phyloP scores from a whole-genome alignment of 768 basidiomycete species.

The Boletellus ananas region DNA sequence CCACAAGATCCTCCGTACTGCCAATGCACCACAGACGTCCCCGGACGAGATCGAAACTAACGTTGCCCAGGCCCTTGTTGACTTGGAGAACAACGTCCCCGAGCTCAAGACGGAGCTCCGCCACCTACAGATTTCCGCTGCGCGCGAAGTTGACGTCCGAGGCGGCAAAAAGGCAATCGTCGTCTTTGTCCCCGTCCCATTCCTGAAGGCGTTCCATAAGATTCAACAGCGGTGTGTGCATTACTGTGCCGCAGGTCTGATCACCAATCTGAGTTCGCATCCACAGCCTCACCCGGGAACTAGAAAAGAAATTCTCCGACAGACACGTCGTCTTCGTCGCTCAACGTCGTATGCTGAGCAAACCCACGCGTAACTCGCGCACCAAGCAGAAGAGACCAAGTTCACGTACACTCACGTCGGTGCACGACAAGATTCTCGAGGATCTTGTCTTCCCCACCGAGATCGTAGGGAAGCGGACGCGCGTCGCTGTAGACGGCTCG shows the following conservation, averaged over 20 bases:
- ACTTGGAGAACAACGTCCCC: conserved; percentile 97
- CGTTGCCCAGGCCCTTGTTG: conserved; percentile 93
- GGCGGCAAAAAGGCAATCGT: conserved; percentile 99
- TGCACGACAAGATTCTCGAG: conserved; percentile 98
- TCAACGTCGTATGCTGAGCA: conserved; percentile 97
- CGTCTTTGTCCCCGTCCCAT: conserved; percentile 95
- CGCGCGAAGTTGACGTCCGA: conserved; percentile 97
- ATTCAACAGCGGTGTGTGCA: conserved; percentile 80
- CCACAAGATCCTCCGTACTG: conserved; percentile 91
- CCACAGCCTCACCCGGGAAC: conserved; percentile 88
- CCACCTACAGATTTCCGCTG: conserved; percentile 94
- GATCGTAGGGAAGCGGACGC: conserved; percentile 98
- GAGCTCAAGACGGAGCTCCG: conserved; percentile 98
- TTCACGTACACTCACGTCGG: conserved; percentile 92
- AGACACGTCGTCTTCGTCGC: conserved; percentile 98
- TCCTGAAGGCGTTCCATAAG: conserved; percentile 98
- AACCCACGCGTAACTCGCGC: conserved; percentile 90
- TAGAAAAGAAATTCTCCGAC: conserved; percentile 99
- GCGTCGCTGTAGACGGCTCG: conserved; percentile 88
- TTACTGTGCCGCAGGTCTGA: not conserved
- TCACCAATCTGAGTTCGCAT: conserved; percentile 7
- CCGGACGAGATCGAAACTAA: conserved; percentile 89
- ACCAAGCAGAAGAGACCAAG: conserved; percentile 96
- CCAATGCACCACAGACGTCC: conserved; percentile 86
- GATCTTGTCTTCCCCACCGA: conserved; percentile 99